Evolutionary conservation across 176 grass and related monocot genomes (phyloP), one percentile per base, ranked within the genome.

Genomic region (Oryza coarctata): DNA sequence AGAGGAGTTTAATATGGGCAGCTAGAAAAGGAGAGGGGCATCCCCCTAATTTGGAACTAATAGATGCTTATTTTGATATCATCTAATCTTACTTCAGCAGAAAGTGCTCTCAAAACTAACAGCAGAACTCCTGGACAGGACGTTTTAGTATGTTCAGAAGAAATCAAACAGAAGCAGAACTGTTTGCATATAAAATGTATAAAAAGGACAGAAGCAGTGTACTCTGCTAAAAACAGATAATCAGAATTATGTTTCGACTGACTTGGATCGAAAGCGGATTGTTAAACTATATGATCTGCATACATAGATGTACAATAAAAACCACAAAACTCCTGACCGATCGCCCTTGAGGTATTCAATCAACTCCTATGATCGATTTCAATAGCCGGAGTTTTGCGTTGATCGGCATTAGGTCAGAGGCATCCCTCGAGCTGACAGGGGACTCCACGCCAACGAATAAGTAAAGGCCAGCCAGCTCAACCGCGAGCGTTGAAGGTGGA

Each of bases 341-440:
- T 40, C 58, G 26, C 33, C 12, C 25, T 2, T 6, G 13, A 47
- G 28, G 20, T 34, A 9, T 70, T 63, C 28, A 89, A 13, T 85
- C 82, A 6, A 89, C 77, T 32, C 87, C 87, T 38, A 89, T 76
- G 63, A 89, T 89, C 13, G 64, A 85, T 41, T 89, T 89, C 71
- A 89, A 28, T 52, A 89, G 64, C 77, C 18, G 63, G 39, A 89
- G 82, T 41, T 71, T 84, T 3, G 18, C 2, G 6, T 41, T 85
- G 64, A 89, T 41, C 65, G 63, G 76, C 26, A 17, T 85, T 17
- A 85, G 39, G 64, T 76, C 55, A 0, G 71, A 63, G 1, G 23
- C 57, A 64, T 74, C 63, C 3, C 40, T 20, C 1, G 82, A 75
- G 9, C 38, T 68, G 9, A 27, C 63, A 32, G 70, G 63, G 0